Base-by-base conservation (phyloP, 2,329 filamentous ascomycete species). In the Incumbomyces lentus region DNA sequence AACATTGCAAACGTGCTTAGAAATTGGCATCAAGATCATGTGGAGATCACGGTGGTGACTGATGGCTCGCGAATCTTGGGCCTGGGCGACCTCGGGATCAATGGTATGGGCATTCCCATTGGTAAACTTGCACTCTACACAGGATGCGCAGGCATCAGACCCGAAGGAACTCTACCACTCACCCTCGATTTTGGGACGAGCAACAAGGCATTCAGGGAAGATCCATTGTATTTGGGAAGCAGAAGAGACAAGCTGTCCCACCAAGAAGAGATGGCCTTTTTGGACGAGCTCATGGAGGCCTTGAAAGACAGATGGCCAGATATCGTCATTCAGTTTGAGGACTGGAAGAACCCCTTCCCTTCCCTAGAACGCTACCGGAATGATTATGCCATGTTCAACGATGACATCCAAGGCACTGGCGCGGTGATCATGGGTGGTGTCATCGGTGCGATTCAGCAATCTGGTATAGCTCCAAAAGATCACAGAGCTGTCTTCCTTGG, bases 271-370 rank as follows among this genome's bases (percentile, higher is more conserved):
- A 81, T 83, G 63, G 86, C 86, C 54, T 96, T 96, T 68, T 79
- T 96, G 72, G 92, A 96, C 62, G 92, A 96, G 73, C 83, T 98
- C 72, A 96, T 98, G 92, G 77, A 79, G 59, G 90, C 92, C 48
- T 77, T 86, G 51, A 84, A 82, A 48, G 87, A 95, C 64, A 74
- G 75, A 55, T 84, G 79, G 80, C 79, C 80, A 47, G 76, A 74
- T 53, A 81, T 83, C 56, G 78, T 83, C 55, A 86, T 96, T 52
- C 92, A 96, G 64, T 96, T 95, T 59, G 90, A 96, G 66, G 92
- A 96, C 63, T 96, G 95, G 68, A 94, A 96, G 73, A 94, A 90
- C 60, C 90, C 92, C 39, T 98, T 96, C 77, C 84, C 85, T 52
- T 90, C 93, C 60, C 78, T 96, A 34, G 84, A 92, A 63, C 80